Percentiles rank a stretch among this genome's conserved stretches.
Conservation (phyloP, 148 eudicot genomes). For the Simmondsia chinensis region DNA sequence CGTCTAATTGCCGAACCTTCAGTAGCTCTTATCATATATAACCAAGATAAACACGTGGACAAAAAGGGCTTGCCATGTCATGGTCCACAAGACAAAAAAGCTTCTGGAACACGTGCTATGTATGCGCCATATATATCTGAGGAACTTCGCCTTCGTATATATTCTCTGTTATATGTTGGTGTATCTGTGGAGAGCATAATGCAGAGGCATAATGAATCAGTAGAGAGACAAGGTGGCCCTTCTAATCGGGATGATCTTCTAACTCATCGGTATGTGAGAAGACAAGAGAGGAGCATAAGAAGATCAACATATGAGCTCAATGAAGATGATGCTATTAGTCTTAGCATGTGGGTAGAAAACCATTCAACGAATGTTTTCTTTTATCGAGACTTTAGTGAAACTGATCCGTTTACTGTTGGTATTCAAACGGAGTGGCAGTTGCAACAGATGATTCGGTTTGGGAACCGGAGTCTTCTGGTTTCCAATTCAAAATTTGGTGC, state of each 20-base stretch:
- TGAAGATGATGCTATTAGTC: conserved; percentile 76
- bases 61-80: conserved; percentile 81
- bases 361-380: conserved; percentile 66
- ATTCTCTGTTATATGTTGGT: conserved; percentile 76
- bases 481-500: conserved; percentile 78
- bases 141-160: conserved; percentile 80
- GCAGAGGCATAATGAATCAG: conserved; percentile 91
- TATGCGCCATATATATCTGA: conserved; percentile 94
- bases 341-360: conserved; percentile 76
- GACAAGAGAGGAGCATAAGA: conserved; percentile 84
- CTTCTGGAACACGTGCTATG: conserved; percentile 91
- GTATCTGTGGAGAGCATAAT: conserved; percentile 90
- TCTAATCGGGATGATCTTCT: conserved; percentile 86
- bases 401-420: conserved; percentile 64
- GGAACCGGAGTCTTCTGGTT: conserved; percentile 66
- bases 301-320: conserved; percentile 68
- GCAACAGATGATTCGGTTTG: conserved; percentile 94
- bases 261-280: conserved; percentile 79
- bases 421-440: conserved; percentile 97
- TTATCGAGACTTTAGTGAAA: conserved; percentile 71
- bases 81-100: conserved; percentile 82
- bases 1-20: conserved; percentile 83
- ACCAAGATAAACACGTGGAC: conserved; percentile 84
- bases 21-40: conserved; percentile 75
- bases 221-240: conserved; percentile 90